These are phyloP conservation scores for Tetrastigma voinierianum DNA, from an alignment of 164 flowering plant genomes.

Conservation along the genomic window DNA sequence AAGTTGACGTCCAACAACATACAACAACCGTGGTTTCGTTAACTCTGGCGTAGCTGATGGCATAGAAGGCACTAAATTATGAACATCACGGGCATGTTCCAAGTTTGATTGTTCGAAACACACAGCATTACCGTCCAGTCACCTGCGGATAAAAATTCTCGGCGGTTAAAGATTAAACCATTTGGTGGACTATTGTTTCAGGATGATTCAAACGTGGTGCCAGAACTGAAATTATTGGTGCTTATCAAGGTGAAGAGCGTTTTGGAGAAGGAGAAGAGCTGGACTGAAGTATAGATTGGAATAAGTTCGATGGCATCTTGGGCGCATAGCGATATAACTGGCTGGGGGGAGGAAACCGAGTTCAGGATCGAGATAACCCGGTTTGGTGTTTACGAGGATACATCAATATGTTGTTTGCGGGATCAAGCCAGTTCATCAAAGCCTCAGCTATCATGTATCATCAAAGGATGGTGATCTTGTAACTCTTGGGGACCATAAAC, in stretches of 20 bases:
- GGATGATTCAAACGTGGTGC: conserved; percentile 51
- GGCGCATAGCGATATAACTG: too few species aligned
- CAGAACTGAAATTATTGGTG: conserved; percentile 43
- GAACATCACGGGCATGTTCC: conserved; percentile 37
- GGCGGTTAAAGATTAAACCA: conserved; percentile 33
- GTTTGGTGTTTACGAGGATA: too few species aligned
- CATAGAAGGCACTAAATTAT: conserved; percentile 21
- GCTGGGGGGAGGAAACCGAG: too few species aligned
- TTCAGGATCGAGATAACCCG: too few species aligned
- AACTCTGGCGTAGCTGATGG: conserved; percentile 31
- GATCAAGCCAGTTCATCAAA: too few species aligned
- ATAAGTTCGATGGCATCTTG: conserved; percentile 50
- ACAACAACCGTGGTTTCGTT: conserved; percentile 43
- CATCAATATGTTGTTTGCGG: too few species aligned
- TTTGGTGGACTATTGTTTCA: conserved; percentile 46
- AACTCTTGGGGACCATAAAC: too few species aligned
- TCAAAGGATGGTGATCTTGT: too few species aligned
- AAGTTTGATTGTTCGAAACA: conserved; percentile 23
- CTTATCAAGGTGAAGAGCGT: conserved; percentile 54
- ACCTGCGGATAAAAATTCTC: conserved; percentile 25
- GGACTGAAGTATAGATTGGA: conserved; percentile 44
- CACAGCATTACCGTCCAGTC: conserved; percentile 24
- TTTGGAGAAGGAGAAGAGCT: conserved; percentile 36
- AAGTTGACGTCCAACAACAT: conserved; percentile 25
- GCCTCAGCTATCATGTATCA: too few species aligned